These are phyloP conservation scores for Ganoderma lingzhi DNA, from an alignment of 1,284 basidiomycete genomes.

Conservation along the genomic window DNA sequence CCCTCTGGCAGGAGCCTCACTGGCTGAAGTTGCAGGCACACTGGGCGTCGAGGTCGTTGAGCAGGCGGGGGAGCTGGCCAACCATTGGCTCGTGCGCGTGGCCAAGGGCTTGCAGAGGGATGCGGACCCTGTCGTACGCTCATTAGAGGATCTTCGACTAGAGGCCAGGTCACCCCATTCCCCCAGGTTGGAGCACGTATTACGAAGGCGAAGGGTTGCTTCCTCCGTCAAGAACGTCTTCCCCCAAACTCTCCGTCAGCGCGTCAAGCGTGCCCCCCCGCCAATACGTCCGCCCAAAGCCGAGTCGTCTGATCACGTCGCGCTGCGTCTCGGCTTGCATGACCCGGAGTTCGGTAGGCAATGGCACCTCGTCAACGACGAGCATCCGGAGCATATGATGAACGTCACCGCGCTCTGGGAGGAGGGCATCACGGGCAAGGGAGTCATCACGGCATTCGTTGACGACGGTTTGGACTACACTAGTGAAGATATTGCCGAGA, in stretches of 20 bases:
- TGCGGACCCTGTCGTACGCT: conserved; percentile 60
- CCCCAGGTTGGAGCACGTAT: conserved; percentile 49
- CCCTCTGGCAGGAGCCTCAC: conserved; percentile 59
- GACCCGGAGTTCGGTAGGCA: conserved; percentile 91
- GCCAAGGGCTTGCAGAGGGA: conserved; percentile 47
- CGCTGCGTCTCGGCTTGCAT: conserved; percentile 73
- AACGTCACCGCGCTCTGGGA: conserved; percentile 89
- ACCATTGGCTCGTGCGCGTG: conserved; percentile 88
- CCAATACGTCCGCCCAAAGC: conserved; percentile 46
- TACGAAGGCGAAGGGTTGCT: conserved; percentile 53
- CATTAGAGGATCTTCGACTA: conserved; percentile 55
- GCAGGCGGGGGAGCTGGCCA: conserved; percentile 82
- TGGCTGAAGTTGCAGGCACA: conserved; percentile 62
- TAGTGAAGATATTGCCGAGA: conserved; percentile 86
- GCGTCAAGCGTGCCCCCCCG: conserved; percentile 77
- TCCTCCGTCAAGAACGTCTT: conserved; percentile 65
- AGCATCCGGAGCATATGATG: conserved; percentile 82
- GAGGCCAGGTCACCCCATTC: conserved; percentile 41
- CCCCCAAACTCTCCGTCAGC: conserved; percentile 67
- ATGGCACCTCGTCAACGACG: conserved; percentile 92
- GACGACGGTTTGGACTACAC: conserved; percentile 97
- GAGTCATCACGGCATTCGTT: conserved; percentile 89
- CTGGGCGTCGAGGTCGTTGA: conserved; percentile 91
- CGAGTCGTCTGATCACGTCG: conserved; percentile 56
- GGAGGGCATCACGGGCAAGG: conserved; percentile 86